Evolutionary conservation across 2,329 filamentous ascomycete species (phyloP), one percentile per base, ranked within the genome.

Genomic region (Aspergillus persii): DNA sequence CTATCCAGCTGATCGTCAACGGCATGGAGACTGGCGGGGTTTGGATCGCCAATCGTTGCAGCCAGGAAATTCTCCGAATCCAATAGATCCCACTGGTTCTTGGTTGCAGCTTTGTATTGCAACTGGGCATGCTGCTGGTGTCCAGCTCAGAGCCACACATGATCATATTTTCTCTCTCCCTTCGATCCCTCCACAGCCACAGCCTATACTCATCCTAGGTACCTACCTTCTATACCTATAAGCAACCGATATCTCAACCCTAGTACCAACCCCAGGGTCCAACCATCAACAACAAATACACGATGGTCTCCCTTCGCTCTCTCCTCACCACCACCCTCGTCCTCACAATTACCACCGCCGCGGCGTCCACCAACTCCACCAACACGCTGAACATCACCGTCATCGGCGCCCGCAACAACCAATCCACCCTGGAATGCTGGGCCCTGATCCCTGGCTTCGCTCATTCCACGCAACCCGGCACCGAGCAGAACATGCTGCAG

Each of bases 351-450:
- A n/a, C 15, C 36, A 8, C 15, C 15, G 50, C 61, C 18, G 50
- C 62, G 4, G 58, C 58, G 30, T 8, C 33, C 29, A 49, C 39
- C 26, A 23, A 12, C 27, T 50, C 52, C 41, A 58, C 58, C 54
- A 61, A 54, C 49, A 71, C 66, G 8, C 69, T 81, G 27, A 81
- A 80, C 62, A 60, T 82, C 54, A 81, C 79, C 3, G 74, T 78
- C 18, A 60, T 81, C 29, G 66, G 66, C 48, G 74, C 74, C 1
- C 64, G 61, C 15, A 68, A 76, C 55, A 74, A 75, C 56, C 67
- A 68, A 4, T 81, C 80, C 8, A 71, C 71, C 7, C 63, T 82
- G 4, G 77, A 81, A 67, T 82, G 79, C 73, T 82, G 79, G 79
- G 74, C 78, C 58, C 63, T 82, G 7, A 62, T 70, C 8, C 63